Percentiles rank a stretch among this genome's conserved stretches.
These are phyloP conservation scores for Zostera marina DNA, from an alignment of 116 monocot genomes.

Conservation along the genomic window DNA sequence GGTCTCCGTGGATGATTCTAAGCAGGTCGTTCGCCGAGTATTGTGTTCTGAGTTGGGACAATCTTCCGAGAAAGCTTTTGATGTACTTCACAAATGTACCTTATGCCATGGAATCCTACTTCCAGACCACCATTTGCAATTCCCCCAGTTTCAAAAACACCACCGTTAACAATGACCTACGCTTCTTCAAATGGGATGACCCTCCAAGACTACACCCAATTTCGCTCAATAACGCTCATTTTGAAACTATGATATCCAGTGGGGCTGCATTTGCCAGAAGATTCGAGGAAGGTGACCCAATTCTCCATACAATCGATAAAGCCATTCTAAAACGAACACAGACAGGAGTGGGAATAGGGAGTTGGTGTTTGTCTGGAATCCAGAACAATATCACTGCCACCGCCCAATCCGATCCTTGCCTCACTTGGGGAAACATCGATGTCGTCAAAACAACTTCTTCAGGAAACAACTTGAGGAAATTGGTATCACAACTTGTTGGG, in stretches of 20 bases:
- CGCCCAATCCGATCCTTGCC: slow-evolving; percentile 17
- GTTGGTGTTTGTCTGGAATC: slow-evolving; percentile 40
- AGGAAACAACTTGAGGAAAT: slow-evolving; percentile 31
- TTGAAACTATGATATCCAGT: slow-evolving; percentile 27
- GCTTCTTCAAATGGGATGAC: slow-evolving; percentile 74
- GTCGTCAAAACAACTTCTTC: slow-evolving; percentile 19
- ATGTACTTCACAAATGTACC: slow-evolving; percentile 82
- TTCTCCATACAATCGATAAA: slow-evolving; percentile 58
- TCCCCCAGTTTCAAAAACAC: slow-evolving; percentile 63
- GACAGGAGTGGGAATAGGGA: slow-evolving; percentile 44
- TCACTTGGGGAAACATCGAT: slow-evolving; percentile 39
- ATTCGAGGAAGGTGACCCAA: slow-evolving; percentile 42
- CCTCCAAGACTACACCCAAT: slow-evolving; percentile 77
- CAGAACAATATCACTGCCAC: not conserved
- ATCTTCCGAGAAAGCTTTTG: slow-evolving; percentile 81
- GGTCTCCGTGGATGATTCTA: slow-evolving; percentile 89
- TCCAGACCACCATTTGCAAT: slow-evolving; percentile 90
- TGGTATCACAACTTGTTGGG: slow-evolving; percentile 21
- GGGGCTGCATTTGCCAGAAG: slow-evolving; percentile 64
- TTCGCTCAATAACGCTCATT: slow-evolving; percentile 43
- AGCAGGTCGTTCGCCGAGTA: slow-evolving; percentile 61
- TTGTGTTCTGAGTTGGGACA: slow-evolving; percentile 89
- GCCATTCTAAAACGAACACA: slow-evolving; percentile 26
- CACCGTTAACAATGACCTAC: slow-evolving; percentile 70
- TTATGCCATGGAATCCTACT: slow-evolving; percentile 74